Evolutionary conservation across 306 rosid genomes (phyloP).

Genomic region (Gastrolobium villosum): DNA sequence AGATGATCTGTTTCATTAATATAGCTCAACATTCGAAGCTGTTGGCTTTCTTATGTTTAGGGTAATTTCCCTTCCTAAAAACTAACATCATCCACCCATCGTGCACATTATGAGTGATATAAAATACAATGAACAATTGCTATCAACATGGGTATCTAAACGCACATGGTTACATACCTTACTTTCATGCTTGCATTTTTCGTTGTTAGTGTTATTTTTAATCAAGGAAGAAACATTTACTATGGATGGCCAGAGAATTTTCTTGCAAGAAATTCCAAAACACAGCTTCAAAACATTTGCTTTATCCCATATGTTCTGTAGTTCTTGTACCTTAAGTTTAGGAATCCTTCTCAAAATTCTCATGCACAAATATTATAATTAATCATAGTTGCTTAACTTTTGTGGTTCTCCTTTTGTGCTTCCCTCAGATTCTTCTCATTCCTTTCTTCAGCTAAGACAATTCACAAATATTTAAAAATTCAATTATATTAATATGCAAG

Average conservation of each 20-base stretch:
- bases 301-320: constrained; percentile 62
- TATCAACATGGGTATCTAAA: constrained; percentile 45
- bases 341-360: constrained; percentile 77
- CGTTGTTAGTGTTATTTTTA: constrained; percentile 48
- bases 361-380: constrained; percentile 48
- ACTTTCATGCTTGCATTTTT: constrained; percentile 64
- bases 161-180: constrained; percentile 66
- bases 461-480: constrained; percentile 25
- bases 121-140: constrained; percentile 37
- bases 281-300: constrained; percentile 53
- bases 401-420: constrained; percentile 62
- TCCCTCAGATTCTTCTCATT: constrained; percentile 65
- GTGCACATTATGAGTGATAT: constrained; percentile 47
- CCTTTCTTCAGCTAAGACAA: constrained; percentile 47
- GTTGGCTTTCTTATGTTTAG: constrained; percentile 61
- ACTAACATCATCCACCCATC: constrained; percentile 34
- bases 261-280: constrained; percentile 58
- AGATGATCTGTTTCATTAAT: constrained; percentile 27
- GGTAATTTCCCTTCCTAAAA: constrained; percentile 48
- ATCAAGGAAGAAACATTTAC: constrained; percentile 40
- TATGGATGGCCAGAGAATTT: constrained; percentile 60
- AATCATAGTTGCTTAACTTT: constrained; percentile 54
- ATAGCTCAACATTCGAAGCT: constrained; percentile 62
- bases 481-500: constrained; percentile 7
- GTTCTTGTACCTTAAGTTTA: constrained; percentile 61